Evolutionary conservation across 1,284 basidiomycete species (phyloP).

Genomic region (Trametes hirsuta): DNA sequence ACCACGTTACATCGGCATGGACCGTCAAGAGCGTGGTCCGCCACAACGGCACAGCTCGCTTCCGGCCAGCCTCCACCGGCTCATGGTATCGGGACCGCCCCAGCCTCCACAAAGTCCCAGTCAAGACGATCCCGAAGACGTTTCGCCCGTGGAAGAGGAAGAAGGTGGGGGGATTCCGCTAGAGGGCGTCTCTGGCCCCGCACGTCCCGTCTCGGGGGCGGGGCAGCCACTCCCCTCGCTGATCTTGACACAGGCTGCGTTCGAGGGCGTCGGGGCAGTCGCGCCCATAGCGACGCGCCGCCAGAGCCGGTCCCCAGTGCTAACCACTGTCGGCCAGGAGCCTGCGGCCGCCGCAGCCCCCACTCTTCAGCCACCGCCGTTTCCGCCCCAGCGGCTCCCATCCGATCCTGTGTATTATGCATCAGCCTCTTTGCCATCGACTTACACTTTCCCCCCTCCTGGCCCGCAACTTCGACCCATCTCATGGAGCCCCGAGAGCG

Average conservation of each 20-base stretch:
- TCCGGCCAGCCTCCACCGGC: slow-evolving; percentile 41
- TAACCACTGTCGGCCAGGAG: slow-evolving; percentile 2
- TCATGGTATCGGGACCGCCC: slow-evolving; percentile 35
- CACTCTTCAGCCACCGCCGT: slow-evolving; percentile 11
- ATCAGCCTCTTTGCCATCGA: slow-evolving; percentile 4
- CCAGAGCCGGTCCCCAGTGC: slow-evolving; percentile 14
- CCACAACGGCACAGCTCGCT: slow-evolving; percentile 46
- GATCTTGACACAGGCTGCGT: slow-evolving; percentile 19
- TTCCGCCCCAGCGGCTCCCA: slow-evolving; percentile 8
- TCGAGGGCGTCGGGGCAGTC: slow-evolving; percentile 10
- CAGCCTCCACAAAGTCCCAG: slow-evolving; percentile 32
- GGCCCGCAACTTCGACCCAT: slow-evolving; percentile 22
- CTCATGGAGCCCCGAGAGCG: slow-evolving; percentile 14
- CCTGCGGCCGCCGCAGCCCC: not conserved
- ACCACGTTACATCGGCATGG: slow-evolving; percentile 16
- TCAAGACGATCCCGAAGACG: slow-evolving; percentile 8
- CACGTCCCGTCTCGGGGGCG: slow-evolving; percentile 7
- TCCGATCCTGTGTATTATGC: slow-evolving; percentile 21
- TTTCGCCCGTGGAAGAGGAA: slow-evolving; percentile 8
- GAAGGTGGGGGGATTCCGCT: slow-evolving; percentile 9
- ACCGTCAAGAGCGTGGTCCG: slow-evolving; percentile 21
- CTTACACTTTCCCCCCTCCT: slow-evolving; percentile 9
- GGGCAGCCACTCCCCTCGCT: slow-evolving; percentile 16
- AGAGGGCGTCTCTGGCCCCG: slow-evolving; percentile 6
- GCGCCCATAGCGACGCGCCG: slow-evolving; percentile 2